These are phyloP conservation scores for Straminergon stramineum DNA, from an alignment of 225 moss, liverwort and hornwort species.

Conservation along the genomic window DNA sequence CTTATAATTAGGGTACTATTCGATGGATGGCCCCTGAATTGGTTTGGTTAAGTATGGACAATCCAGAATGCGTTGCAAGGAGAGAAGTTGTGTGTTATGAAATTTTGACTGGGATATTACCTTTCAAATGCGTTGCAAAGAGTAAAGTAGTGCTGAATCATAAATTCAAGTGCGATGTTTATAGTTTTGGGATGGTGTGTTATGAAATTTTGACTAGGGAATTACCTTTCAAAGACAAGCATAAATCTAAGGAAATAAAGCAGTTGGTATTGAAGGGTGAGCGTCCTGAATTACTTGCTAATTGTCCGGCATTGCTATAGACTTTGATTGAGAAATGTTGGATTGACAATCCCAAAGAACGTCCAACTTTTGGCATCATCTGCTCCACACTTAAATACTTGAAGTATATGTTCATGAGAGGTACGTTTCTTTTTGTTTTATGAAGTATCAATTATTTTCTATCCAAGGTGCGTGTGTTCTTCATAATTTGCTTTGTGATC, in stretches of 20 bases:
- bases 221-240: background rate
- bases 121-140: too few relatives aligned
- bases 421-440: background rate
- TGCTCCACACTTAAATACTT: background rate
- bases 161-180: background rate
- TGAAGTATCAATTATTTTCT: background rate
- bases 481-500: background rate
- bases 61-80: too few relatives aligned
- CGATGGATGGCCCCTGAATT: background rate
- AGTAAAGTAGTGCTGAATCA: rapidly evolving
- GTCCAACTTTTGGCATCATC: background rate
- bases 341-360: background rate
- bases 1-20: background rate
- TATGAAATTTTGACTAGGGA: background rate
- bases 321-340: background rate
- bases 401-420: background rate
- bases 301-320: background rate
- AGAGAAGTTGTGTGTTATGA: too few relatives aligned
- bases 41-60: rapidly evolving
- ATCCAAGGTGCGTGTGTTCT: background rate
- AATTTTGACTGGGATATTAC: too few relatives aligned
- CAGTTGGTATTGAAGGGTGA: background rate
- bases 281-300: background rate
- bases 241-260: rapidly evolving
- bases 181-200: background rate